A percentile compares a stretch with the other conserved stretches of the same genome.
These are phyloP conservation scores for Aspergillus quadrilineatus DNA, from an alignment of 2,329 filamentous ascomycete genomes.

Conservation along the genomic window DNA sequence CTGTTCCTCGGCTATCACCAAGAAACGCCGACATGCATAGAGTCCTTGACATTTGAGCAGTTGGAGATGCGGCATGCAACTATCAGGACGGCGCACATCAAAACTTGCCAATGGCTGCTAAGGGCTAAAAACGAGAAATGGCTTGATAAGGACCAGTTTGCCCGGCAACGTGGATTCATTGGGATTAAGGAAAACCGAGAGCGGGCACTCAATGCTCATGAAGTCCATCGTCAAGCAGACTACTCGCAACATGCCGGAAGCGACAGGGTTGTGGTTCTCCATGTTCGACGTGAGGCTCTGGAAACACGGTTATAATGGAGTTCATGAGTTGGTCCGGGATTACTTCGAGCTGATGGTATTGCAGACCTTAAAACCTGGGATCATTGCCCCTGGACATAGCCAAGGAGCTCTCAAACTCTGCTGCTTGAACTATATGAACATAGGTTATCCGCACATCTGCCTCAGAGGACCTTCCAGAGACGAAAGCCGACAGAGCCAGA, in stretches of 20 bases:
- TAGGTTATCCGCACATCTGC: not conserved
- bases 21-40: not conserved
- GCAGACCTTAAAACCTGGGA: slow-evolving; percentile 31
- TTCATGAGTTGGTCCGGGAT: slow-evolving; percentile 40
- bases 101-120: slow-evolving; percentile 16
- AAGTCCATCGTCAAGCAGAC: slow-evolving; percentile 33
- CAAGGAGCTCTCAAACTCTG: slow-evolving; percentile 46
- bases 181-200: slow-evolving; percentile 44
- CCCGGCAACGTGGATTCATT: slow-evolving; percentile 26
- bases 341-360: slow-evolving; percentile 29
- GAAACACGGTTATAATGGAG: slow-evolving; percentile 42
- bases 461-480: not conserved
- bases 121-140: slow-evolving; percentile 28
- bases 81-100: slow-evolving; percentile 38
- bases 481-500: not conserved
- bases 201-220: slow-evolving; percentile 49
- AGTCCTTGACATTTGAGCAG: not conserved
- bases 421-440: slow-evolving; percentile 15
- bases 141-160: slow-evolving; percentile 25
- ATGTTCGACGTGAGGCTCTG: slow-evolving; percentile 44
- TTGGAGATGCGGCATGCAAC: slow-evolving; percentile 1
- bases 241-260: not conserved
- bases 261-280: slow-evolving; percentile 46
- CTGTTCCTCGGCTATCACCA: no score
- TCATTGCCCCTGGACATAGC: slow-evolving; percentile 30